phyloP scores from a whole-genome alignment of 2,329 filamentous ascomycete genomes.

The Aureobasidium vineae region DNA sequence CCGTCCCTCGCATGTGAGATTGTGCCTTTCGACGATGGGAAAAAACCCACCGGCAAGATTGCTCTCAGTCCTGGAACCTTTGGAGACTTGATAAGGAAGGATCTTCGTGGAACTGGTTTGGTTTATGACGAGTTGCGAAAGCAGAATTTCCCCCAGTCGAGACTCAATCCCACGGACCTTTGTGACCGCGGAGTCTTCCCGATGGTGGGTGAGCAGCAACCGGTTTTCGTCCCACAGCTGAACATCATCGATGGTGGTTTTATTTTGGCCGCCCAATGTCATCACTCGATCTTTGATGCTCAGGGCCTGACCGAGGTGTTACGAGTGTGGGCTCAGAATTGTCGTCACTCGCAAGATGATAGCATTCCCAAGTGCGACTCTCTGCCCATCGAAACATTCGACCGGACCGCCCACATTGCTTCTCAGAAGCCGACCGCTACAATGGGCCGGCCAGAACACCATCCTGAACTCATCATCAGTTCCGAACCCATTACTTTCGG shows the following conservation, averaged over 20 bases:
- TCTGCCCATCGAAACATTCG: neutral
- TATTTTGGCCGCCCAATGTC: neutral
- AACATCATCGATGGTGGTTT: constrained; percentile 11
- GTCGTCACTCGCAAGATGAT: neutral
- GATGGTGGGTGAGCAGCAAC: neutral
- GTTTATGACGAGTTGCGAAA: neutral
- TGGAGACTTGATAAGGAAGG: neutral
- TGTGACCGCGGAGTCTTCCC: neutral
- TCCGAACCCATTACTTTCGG: neutral
- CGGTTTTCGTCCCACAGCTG: neutral
- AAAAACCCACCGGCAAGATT: constrained; percentile 9
- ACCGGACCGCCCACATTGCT: neutral
- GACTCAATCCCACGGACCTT: neutral
- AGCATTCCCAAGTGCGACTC: neutral
- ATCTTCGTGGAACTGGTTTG: neutral
- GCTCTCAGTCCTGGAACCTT: neutral
- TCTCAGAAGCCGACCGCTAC: neutral
- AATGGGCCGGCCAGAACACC: neutral
- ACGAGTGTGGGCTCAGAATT: constrained; percentile 5
- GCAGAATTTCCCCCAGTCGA: constrained; percentile 13
- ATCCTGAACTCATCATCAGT: neutral
- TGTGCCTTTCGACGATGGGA: constrained; percentile 7
- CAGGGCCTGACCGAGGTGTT: constrained; percentile 1
- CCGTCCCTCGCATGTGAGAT: constrained; percentile 6
- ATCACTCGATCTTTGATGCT: constrained; percentile 4